Evolutionary conservation across 2,329 filamentous ascomycete genomes (phyloP), one percentile per base, ranked within the genome.

Genomic region (Cladosporium phlei): DNA sequence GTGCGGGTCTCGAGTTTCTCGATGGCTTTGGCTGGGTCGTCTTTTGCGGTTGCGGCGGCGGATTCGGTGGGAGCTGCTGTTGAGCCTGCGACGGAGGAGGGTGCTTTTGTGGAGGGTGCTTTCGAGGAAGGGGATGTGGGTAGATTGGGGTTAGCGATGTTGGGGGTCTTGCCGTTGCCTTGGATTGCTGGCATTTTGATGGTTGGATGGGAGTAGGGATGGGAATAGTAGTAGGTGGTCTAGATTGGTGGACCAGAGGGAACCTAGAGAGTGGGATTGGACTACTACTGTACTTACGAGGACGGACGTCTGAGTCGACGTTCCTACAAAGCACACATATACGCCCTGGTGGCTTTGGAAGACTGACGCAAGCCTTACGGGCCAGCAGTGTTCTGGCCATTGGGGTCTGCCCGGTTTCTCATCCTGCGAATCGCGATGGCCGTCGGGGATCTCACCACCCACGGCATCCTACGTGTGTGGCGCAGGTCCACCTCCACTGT

Each of bases 1-100:
- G 53, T 56, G 34, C 50, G 54, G 2, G 34, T 53, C 30, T 62
- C 59, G 25, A 62, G 54, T 47, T 60, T 62, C 50, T 62, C 56
- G 12, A 62, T 40, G 11, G 54, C 55, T 37, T 60, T 58, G 22
- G 46, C 34, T 4, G 52, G 48, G 21, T 61, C 58, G 20, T 60
- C 53, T 27, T 55, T 54, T 3, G 52, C 54, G 9, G 40, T 44
- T 7, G 46, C 45, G 9, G 49, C 48, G 5, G 47, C 50, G n/a
- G 33, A 38, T 14, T 54, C 52, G 8, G 47, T 29, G 3, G 50
- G 22, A 2, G 47, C 40, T 5, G 40, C 44, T n/a, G n/a, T n/a
- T 17, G 46, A 35, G 28, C 46, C 34, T 11, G 50, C 49, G 30
- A 46, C 46, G 14, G 53, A 43, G n/a, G n/a, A n/a, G n/a, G n/a